A percentile compares a stretch with the other conserved stretches of the same genome.
phyloP scores from a whole-genome alignment of 176 grass and related monocot genomes.

The Triticum dicoccoides region DNA sequence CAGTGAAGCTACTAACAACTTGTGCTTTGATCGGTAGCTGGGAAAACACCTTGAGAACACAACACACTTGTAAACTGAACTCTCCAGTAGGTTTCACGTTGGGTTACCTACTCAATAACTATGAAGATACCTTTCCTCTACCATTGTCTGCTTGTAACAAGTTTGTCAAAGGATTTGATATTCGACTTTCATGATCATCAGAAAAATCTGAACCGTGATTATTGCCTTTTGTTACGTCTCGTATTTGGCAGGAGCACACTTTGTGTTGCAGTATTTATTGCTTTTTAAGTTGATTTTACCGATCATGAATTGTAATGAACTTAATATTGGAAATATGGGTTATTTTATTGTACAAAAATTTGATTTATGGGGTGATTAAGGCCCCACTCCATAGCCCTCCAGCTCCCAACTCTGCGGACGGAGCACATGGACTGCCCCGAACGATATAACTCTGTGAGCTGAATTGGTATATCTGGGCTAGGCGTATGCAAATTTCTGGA shows the following conservation, averaged over 20 bases:
- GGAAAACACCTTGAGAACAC: background rate
- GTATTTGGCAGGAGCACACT: background rate
- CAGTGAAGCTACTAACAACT: background rate
- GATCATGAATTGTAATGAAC: background rate
- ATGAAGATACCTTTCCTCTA: background rate
- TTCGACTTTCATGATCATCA: background rate
- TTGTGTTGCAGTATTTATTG: background rate
- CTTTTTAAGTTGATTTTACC: background rate
- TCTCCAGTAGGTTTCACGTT: background rate
- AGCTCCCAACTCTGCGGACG: too few relatives aligned
- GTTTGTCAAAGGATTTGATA: background rate
- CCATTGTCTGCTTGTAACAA: background rate
- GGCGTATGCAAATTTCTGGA: too few relatives aligned
- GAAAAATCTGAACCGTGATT: background rate
- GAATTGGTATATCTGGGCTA: too few relatives aligned
- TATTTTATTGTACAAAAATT: too few relatives aligned
- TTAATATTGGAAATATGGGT: background rate
- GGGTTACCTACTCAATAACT: background rate
- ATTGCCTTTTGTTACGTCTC: background rate
- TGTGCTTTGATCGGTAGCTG: background rate
- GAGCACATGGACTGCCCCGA: too few relatives aligned
- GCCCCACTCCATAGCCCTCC: too few relatives aligned
- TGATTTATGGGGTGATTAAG: too few relatives aligned
- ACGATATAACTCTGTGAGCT: too few relatives aligned
- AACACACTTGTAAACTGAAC: background rate